phyloP scores from a whole-genome alignment of 768 basidiomycete species.

The Symmetrospora coprosmae region DNA sequence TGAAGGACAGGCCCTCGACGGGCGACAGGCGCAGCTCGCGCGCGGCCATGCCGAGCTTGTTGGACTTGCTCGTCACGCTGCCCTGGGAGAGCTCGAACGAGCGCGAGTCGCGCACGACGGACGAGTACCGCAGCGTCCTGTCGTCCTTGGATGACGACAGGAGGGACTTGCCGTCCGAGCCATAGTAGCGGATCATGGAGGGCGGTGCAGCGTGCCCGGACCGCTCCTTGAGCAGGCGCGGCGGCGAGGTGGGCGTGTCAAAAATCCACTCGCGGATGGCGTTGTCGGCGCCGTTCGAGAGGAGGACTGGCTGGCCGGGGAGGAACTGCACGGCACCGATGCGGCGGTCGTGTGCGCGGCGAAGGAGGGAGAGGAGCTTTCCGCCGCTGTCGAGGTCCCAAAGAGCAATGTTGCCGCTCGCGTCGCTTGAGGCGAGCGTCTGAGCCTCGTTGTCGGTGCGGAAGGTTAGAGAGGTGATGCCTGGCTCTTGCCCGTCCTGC shows the following conservation, averaged over 20 bases:
- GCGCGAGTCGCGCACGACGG: constrained; percentile 84
- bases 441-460: constrained; percentile 52
- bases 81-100: constrained; percentile 93
- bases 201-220: constrained; percentile 85
- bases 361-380: constrained; percentile 59
- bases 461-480: background rate
- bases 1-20: constrained; percentile 57
- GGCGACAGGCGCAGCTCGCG: constrained; percentile 71
- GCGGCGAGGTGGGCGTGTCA: constrained; percentile 73
- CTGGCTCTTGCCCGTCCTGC: background rate
- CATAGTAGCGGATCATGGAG: constrained; percentile 83
- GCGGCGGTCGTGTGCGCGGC: constrained; percentile 75
- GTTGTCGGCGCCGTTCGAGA: constrained; percentile 86
- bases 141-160: constrained; percentile 55
- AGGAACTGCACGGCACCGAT: constrained; percentile 79
- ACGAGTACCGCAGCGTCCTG: constrained; percentile 73
- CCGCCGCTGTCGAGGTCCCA: constrained; percentile 79
- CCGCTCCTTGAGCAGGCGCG: constrained; percentile 76
- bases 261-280: constrained; percentile 98
- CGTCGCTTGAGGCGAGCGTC: constrained; percentile 72
- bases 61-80: constrained; percentile 27
- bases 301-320: constrained; percentile 74
- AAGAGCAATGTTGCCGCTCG: constrained; percentile 71
- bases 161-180: constrained; percentile 89
- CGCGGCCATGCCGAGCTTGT: constrained; percentile 70